Base-by-base conservation (phyloP, 768 basidiomycete genomes). In the Suillus alpinus region DNA sequence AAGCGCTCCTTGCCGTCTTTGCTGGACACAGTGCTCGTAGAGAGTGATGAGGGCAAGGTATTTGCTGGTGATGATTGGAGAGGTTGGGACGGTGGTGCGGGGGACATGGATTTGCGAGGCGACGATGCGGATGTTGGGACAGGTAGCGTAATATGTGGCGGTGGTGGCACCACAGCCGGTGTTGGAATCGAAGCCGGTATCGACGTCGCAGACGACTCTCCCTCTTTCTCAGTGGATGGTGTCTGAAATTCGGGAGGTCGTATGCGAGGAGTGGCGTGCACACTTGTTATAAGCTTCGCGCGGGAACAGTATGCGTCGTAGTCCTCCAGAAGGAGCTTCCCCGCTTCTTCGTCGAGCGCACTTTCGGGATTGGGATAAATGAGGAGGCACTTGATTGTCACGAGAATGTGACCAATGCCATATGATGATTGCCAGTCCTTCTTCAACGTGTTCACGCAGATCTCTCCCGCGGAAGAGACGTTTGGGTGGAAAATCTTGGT, bases 401-500 rank as follows among this genome's bases (percentile, higher is more conserved):
- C 88, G 16, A 96, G 83, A 61, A 96, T 96, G 72, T 95, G 93
- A 14, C 81, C 85, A 34, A 98, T 94, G 53, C 95, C 95, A 67
- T 93, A 95, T 13, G 87, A 84, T 26, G 91, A 83, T 72, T 94
- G 91, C 95, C 95, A 98, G 68, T 96, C 94, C 74, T 97, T 96
- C 82, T 97, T 98, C 29, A 98, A 78, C 7, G 95, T 98, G 77
- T 95, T 96, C 14, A 98, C 95, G 72, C 95, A 98, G 66, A 98
- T 98, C 75, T 97, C 95, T 16, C 95, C 95, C 0, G 84, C 74
- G 37, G 83, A 81, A 0, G 94, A 95, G 43, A 98, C 94, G 68
- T 98, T 98, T 0, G 96, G 95, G 68, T 98, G 95, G 75, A 98
- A 98, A 59, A 98, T 95, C 79, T 96, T 97, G 55, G 95, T 97